These are phyloP conservation scores for Chrysanthemum makinoi DNA, from an alignment of 129 eudicot genomes.

Conservation along the genomic window DNA sequence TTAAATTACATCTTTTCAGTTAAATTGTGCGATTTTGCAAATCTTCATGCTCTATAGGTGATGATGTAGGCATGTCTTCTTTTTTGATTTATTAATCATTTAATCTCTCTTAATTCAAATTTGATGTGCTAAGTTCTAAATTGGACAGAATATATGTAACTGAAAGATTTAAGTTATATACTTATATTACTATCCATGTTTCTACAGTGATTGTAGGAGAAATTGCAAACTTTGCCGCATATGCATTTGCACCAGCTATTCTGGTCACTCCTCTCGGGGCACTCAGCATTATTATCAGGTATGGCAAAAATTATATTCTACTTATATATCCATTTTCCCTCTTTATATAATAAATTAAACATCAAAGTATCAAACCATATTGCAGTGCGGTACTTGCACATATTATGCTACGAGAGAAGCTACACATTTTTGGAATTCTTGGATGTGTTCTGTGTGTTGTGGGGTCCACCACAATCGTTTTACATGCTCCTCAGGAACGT, in stretches of 20 bases:
- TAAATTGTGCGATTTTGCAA: neutral
- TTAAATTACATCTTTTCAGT: too few species aligned
- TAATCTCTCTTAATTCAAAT: neutral
- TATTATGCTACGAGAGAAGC: conserved; percentile 74
- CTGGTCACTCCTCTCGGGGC: conserved; percentile 99
- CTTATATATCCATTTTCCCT: neutral
- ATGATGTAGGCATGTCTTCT: neutral
- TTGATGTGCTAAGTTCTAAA: neutral
- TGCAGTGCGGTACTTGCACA: conserved; percentile 98
- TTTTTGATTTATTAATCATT: neutral
- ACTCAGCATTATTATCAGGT: conserved; percentile 95
- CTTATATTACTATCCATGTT: conserved; percentile 29
- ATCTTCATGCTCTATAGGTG: neutral
- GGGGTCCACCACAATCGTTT: conserved; percentile 88
- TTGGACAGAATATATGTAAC: neutral
- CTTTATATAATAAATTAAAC: conserved; percentile 28
- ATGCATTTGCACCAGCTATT: conserved; percentile 98
- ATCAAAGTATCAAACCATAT: conserved; percentile 24
- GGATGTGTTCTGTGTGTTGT: conserved; percentile 95
- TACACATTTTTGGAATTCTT: conserved; percentile 86
- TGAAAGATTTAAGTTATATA: conserved; percentile 19
- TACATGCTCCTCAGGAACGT: conserved; percentile 95
- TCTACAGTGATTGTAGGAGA: conserved; percentile 96
- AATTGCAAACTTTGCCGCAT: conserved; percentile 93
- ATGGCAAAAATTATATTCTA: conserved; percentile 29